These are phyloP conservation scores for Quercus dentata DNA, from an alignment of 306 rosid genomes.

Conservation along the genomic window DNA sequence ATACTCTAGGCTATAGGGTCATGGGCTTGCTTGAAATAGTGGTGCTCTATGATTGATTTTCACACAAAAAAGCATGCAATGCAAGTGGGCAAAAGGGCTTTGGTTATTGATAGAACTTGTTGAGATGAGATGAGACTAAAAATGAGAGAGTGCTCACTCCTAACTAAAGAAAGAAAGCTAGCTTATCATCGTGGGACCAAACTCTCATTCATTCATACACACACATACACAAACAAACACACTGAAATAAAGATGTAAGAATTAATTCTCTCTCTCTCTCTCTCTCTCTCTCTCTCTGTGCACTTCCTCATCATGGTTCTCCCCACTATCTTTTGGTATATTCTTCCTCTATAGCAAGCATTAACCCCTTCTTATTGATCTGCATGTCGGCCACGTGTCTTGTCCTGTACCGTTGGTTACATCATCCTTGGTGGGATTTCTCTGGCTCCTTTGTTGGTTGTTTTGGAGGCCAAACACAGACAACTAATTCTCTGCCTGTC, in stretches of 20 bases:
- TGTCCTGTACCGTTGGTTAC: conserved; percentile 40
- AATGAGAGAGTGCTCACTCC: conserved; percentile 18
- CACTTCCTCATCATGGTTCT: conserved; percentile 52
- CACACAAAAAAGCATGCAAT: conserved; percentile 39
- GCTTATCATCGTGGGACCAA: conserved; percentile 27
- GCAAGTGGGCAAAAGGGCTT: conserved; percentile 34
- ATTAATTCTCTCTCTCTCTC: no score
- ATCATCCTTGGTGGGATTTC: conserved; percentile 41
- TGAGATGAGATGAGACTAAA: no score
- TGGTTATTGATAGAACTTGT: background rate
- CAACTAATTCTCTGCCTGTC: conserved; percentile 23
- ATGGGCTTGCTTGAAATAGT: conserved; percentile 15
- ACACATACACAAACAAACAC: no score
- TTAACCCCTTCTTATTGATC: conserved; percentile 14
- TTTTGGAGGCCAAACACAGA: conserved; percentile 53
- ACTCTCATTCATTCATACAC: background rate
- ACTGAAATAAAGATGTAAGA: no score
- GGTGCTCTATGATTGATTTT: conserved; percentile 44
- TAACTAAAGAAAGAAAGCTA: conserved; percentile 22
- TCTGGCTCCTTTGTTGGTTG: conserved; percentile 46
- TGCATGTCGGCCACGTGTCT: conserved; percentile 76
- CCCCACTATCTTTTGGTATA: conserved; percentile 55
- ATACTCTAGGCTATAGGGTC: no score
- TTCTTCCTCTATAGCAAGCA: conserved; percentile 41
- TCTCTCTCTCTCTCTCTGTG: conserved; percentile 26